phyloP scores from a whole-genome alignment of 306 rosid genomes.

The Sesbania bispinosa region DNA sequence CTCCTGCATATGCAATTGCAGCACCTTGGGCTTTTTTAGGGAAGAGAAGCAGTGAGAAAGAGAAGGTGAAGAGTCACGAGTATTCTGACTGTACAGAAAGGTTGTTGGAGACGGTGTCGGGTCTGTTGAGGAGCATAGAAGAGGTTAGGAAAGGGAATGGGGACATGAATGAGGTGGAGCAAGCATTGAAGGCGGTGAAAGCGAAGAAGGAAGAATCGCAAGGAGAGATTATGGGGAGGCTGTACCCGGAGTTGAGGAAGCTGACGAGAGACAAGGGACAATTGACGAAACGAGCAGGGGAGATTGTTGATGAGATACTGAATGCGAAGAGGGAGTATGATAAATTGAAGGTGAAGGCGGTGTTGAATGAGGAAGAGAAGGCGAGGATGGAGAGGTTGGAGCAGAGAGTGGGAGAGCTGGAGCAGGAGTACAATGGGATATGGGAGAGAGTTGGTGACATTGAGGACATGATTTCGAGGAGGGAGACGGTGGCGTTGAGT shows the following conservation, averaged over 20 bases:
- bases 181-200: conserved; percentile 53
- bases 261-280: conserved; percentile 41
- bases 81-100: conserved; percentile 46
- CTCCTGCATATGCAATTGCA: conserved; percentile 41
- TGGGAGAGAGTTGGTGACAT: conserved; percentile 59
- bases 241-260: conserved; percentile 45
- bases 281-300: conserved; percentile 39
- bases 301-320: conserved; percentile 41
- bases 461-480: conserved; percentile 54
- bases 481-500: conserved; percentile 67
- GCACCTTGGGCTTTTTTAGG: background rate
- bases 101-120: conserved; percentile 51
- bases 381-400: conserved; percentile 41
- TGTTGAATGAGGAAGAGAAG: conserved; percentile 31
- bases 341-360: conserved; percentile 31
- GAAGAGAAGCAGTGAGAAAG: conserved; percentile 25
- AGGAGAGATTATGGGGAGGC: conserved; percentile 41
- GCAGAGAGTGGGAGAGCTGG: conserved; percentile 49
- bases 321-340: conserved; percentile 42
- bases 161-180: conserved; percentile 38
- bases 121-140: conserved; percentile 47
- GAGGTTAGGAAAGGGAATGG: conserved; percentile 54
- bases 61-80: conserved; percentile 38
- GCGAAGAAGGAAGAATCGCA: conserved; percentile 51
- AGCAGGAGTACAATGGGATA: conserved; percentile 48